These are phyloP conservation scores for Ambrosiella xylebori DNA, from an alignment of 2,329 filamentous ascomycete genomes.

Conservation along the genomic window DNA sequence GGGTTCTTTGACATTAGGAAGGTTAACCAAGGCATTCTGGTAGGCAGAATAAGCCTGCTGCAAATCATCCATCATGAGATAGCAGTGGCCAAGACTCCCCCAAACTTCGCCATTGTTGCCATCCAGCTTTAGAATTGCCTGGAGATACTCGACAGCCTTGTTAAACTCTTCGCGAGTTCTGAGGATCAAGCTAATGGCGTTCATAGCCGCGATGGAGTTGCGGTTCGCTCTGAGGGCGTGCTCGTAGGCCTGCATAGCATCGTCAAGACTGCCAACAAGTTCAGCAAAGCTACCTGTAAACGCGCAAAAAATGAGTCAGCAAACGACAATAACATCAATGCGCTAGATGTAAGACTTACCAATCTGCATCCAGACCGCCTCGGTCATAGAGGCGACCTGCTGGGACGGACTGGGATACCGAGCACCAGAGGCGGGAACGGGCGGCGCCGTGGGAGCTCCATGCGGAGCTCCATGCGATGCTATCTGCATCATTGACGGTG, in stretches of 20 bases:
- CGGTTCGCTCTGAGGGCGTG: conserved; percentile 74
- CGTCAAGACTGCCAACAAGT: conserved; percentile 71
- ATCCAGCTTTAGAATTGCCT: conserved; percentile 81
- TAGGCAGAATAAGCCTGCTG: conserved; percentile 96
- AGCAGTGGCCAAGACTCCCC: conserved; percentile 95
- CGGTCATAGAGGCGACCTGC: conserved; percentile 63
- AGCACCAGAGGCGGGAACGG: conserved; percentile 33
- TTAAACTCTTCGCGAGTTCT: conserved; percentile 85
- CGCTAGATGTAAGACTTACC: conserved; percentile 39
- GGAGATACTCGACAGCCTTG: conserved; percentile 83
- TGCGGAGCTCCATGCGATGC: conserved; percentile 49
- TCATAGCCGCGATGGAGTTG: conserved; percentile 82
- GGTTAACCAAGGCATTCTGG: conserved; percentile 83
- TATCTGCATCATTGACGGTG: conserved; percentile 60
- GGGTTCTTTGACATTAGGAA: conserved; percentile 70
- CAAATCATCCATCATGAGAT: conserved; percentile 95
- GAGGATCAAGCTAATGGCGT: conserved; percentile 79
- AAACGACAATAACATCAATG: not conserved
- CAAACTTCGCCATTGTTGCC: conserved; percentile 83
- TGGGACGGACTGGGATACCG: conserved; percentile 47
- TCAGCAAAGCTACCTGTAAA: conserved; percentile 64
- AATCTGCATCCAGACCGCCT: conserved; percentile 80
- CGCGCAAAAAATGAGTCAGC: not conserved
- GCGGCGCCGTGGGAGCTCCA: conserved; percentile 37
- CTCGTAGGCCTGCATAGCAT: conserved; percentile 81